These are phyloP conservation scores for Calvatia gigantea DNA, from an alignment of 768 basidiomycete genomes.

Conservation along the genomic window DNA sequence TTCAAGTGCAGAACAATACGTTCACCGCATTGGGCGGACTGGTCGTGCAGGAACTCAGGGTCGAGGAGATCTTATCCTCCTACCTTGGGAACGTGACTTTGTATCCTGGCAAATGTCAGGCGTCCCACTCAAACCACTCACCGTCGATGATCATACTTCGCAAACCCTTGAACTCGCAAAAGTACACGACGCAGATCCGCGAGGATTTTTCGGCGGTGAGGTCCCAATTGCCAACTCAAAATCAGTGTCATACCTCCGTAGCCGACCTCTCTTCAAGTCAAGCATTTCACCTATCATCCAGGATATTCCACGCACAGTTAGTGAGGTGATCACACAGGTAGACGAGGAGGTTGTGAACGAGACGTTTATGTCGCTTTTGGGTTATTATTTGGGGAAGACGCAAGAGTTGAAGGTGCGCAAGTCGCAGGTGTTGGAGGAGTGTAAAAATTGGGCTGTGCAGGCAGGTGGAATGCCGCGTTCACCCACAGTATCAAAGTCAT, in stretches of 20 bases:
- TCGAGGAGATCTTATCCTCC: conserved; percentile 75
- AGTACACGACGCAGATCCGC: conserved; percentile 43
- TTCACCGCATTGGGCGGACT: conserved; percentile 85
- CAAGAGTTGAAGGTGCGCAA: conserved; percentile 13
- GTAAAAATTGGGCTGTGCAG: conserved; percentile 18
- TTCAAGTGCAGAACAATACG: conserved; percentile 61
- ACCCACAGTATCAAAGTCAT: conserved; percentile 11
- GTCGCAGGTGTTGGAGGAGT: conserved; percentile 13
- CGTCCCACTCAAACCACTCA: conserved; percentile 66
- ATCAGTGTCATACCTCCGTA: background rate
- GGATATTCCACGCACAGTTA: conserved; percentile 25
- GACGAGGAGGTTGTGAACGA: conserved; percentile 47
- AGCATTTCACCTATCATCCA: conserved; percentile 20
- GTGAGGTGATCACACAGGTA: conserved; percentile 29
- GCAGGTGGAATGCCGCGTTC: conserved; percentile 18
- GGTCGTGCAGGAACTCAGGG: conserved; percentile 64
- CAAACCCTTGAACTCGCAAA: conserved; percentile 46
- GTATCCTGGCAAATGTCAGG: conserved; percentile 55
- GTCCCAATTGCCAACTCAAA: background rate
- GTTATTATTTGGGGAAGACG: conserved; percentile 23
- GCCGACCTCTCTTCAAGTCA: background rate
- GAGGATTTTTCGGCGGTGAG: conserved; percentile 25
- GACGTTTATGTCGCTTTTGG: conserved; percentile 20
- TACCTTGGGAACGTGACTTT: conserved; percentile 78
- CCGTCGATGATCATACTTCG: conserved; percentile 40